Evolutionary conservation across 164 flowering plant genomes (phyloP).

Genomic region (Stephania cephalantha): DNA sequence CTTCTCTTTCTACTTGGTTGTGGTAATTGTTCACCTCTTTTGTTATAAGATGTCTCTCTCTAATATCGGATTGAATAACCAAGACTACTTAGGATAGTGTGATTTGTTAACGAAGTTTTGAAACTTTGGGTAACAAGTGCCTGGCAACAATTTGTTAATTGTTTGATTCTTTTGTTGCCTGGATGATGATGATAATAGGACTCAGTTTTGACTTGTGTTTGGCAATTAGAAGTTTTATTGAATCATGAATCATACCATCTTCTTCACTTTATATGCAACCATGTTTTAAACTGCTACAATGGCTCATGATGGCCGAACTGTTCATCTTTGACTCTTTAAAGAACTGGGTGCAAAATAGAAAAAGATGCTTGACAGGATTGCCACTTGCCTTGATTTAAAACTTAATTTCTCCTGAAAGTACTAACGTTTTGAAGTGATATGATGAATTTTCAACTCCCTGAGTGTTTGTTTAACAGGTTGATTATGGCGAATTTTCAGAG

Average conservation of each 20-base stretch:
- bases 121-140: no score
- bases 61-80: no score
- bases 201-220: no score
- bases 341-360: neutral
- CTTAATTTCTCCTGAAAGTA: slow-evolving; percentile 8
- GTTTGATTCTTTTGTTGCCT: no score
- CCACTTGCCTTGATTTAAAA: slow-evolving; percentile 2
- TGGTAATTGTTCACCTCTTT: no score
- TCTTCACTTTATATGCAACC: neutral
- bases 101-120: no score
- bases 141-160: no score
- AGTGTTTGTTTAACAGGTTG: slow-evolving; percentile 99
- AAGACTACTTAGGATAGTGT: no score
- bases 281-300: neutral
- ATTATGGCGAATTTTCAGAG: slow-evolving; percentile 99
- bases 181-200: no score
- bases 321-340: neutral
- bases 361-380: neutral
- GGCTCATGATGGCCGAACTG: neutral
- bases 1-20: no score
- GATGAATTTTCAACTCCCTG: slow-evolving; percentile 83
- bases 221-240: no score
- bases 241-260: neutral
- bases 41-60: no score
- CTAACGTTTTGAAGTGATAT: slow-evolving; percentile 32